Evolutionary conservation across 768 basidiomycete species (phyloP).

Genomic region (Termitomyces sp.): DNA sequence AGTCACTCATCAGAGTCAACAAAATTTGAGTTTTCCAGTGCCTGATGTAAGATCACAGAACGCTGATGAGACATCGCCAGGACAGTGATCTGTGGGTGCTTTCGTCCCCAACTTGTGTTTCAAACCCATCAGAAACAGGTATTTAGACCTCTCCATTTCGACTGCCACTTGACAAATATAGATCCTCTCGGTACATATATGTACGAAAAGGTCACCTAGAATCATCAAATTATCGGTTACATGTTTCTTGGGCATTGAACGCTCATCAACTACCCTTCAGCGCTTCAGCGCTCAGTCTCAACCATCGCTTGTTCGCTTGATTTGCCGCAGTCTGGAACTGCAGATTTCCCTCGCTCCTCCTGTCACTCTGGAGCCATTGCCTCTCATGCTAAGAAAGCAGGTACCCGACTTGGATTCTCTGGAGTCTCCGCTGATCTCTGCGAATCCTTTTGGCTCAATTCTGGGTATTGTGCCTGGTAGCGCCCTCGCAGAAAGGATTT

Average conservation of each 20-base stretch:
- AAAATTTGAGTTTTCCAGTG: neutral
- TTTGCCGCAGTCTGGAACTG: constrained; percentile 23
- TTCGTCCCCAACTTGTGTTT: constrained; percentile 2
- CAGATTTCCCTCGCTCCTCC: constrained; percentile 8
- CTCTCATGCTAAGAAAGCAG: constrained; percentile 25
- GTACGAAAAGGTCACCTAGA: neutral
- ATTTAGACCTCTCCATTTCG: constrained; percentile 1
- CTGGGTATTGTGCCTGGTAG: constrained; percentile 28
- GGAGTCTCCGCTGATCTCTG: constrained; percentile 31
- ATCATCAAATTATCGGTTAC: constrained; percentile 5
- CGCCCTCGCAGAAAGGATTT: constrained; percentile 35
- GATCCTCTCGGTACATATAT: neutral
- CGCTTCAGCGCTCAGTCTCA: neutral
- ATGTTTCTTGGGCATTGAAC: neutral
- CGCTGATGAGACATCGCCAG: neutral
- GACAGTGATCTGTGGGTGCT: neutral
- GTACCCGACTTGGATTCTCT: constrained; percentile 31
- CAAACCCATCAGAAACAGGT: constrained; percentile 2
- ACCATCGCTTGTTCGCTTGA: constrained; percentile 1
- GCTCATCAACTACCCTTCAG: neutral
- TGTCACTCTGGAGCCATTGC: constrained; percentile 8
- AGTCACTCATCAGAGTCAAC: neutral
- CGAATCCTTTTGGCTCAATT: constrained; percentile 21
- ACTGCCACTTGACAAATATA: neutral
- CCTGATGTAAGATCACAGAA: neutral